Conservation (phyloP, 768 basidiomycete genomes). For the Wakefieldia striispora region DNA sequence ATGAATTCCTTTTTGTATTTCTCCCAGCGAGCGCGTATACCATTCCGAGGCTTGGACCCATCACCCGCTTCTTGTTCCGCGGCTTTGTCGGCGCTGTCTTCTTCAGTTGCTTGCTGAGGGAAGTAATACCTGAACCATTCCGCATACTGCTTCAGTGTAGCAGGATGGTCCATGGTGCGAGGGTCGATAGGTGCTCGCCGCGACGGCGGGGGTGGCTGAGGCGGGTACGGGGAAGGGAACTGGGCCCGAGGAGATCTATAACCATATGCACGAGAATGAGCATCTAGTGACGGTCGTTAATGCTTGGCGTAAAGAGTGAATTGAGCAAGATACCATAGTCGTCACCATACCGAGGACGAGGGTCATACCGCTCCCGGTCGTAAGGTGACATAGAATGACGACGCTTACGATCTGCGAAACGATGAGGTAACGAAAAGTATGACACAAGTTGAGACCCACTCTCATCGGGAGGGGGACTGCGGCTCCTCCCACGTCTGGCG, state of each 20-base stretch:
- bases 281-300: slow-evolving; percentile 41
- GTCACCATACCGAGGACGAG: slow-evolving; percentile 77
- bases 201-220: slow-evolving; percentile 42
- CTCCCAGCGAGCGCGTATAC: slow-evolving; percentile 83
- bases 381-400: slow-evolving; percentile 73
- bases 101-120: slow-evolving; percentile 74
- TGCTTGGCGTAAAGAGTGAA: background rate
- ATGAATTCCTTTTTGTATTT: slow-evolving; percentile 92
- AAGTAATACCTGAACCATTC: slow-evolving; percentile 84
- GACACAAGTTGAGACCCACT: slow-evolving; percentile 35
- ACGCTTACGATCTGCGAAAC: slow-evolving; percentile 61
- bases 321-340: slow-evolving; percentile 63
- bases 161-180: slow-evolving; percentile 78
- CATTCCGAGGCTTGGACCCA: slow-evolving; percentile 79
- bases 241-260: slow-evolving; percentile 66
- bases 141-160: slow-evolving; percentile 77
- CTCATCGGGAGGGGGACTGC: slow-evolving; percentile 73
- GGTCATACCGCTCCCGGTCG: slow-evolving; percentile 80
- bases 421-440: slow-evolving; percentile 6
- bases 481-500: slow-evolving; percentile 67
- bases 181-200: slow-evolving; percentile 75
- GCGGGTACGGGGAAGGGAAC: slow-evolving; percentile 36
- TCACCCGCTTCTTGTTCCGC: slow-evolving; percentile 83
- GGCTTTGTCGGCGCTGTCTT: slow-evolving; percentile 81
- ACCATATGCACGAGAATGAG: slow-evolving; percentile 61